Conservation (phyloP, 305 asterid genomes). For the Fraxinus baroniana region DNA sequence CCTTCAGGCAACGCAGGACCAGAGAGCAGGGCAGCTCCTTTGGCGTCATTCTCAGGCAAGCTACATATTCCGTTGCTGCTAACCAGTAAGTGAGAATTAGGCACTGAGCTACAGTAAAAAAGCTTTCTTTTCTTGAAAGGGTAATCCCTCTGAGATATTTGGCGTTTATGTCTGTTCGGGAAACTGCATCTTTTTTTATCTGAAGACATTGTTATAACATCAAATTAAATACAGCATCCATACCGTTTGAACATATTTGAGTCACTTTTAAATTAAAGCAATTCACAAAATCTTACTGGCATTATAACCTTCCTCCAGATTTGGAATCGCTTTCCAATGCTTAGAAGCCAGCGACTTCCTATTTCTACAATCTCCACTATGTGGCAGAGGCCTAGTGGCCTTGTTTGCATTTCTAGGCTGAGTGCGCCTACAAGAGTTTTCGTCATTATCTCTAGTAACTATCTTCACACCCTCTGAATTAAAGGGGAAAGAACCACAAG, state of each 20-base stretch:
- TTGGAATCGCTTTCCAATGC: slow-evolving; percentile 40
- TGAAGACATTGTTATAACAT: slow-evolving; percentile 24
- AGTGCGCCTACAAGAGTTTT: slow-evolving; percentile 51
- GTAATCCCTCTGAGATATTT: slow-evolving; percentile 70
- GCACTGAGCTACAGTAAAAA: slow-evolving; percentile 46
- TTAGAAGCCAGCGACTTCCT: slow-evolving; percentile 47
- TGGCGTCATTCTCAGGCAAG: slow-evolving; percentile 39
- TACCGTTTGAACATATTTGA: not conserved
- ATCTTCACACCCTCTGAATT: slow-evolving; percentile 68
- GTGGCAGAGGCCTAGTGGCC: slow-evolving; percentile 34
- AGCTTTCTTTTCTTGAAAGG: slow-evolving; percentile 92
- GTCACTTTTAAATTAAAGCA: slow-evolving; percentile 8
- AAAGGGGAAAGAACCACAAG: slow-evolving; percentile 47
- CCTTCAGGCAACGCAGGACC: slow-evolving; percentile 52
- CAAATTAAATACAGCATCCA: slow-evolving; percentile 4
- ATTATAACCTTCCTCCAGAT: slow-evolving; percentile 34
- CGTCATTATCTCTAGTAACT: slow-evolving; percentile 78
- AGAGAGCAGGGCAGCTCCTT: slow-evolving; percentile 39
- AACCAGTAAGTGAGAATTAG: slow-evolving; percentile 51
- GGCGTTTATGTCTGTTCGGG: slow-evolving; percentile 43
- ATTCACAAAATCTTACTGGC: slow-evolving; percentile 41
- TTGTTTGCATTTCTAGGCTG: slow-evolving; percentile 46
- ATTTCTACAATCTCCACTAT: slow-evolving; percentile 37
- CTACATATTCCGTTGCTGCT: slow-evolving; percentile 43
- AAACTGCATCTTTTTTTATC: slow-evolving; percentile 43